Evolutionary conservation across 768 basidiomycete genomes (phyloP).

Genomic region (Kwoniella mangroviensis): DNA sequence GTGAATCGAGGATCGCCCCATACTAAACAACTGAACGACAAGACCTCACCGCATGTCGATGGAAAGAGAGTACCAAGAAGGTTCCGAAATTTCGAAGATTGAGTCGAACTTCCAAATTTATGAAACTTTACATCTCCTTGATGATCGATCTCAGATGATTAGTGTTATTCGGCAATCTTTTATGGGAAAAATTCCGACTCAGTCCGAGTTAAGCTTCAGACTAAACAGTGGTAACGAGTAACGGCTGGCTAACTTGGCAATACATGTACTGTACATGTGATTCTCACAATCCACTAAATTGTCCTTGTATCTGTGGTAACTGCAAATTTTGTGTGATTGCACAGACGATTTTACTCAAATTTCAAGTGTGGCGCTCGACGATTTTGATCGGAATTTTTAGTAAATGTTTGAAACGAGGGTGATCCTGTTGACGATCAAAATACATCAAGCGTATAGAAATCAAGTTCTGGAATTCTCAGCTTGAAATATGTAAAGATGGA

Average conservation of each 20-base stretch:
- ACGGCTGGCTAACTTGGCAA: not conserved
- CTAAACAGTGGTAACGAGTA: not conserved
- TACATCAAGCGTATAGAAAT: not conserved
- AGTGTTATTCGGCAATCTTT: not conserved
- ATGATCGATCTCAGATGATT: conserved; percentile 1
- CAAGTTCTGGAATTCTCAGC: not conserved
- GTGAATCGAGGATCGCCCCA: not conserved
- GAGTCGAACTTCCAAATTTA: not conserved
- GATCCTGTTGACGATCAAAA: not conserved
- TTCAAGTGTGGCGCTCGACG: not conserved
- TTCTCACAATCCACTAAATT: not conserved
- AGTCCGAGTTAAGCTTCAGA: not conserved
- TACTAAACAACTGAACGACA: not conserved
- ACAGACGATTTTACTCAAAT: conserved; percentile 1
- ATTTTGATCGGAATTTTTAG: not conserved
- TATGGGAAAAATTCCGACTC: not conserved
- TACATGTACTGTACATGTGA: not conserved
- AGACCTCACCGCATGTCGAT: not conserved
- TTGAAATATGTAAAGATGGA: not conserved
- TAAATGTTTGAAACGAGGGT: not conserved
- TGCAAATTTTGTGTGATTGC: conserved; percentile 6
- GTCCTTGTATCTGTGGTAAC: not conserved
- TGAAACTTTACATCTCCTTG: not conserved
- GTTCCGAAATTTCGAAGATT: not conserved
- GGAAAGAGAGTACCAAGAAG: conserved; percentile 10